These are phyloP conservation scores for Kodamaea derodonti DNA, from an alignment of 1,139 yeast species.

Conservation along the genomic window DNA sequence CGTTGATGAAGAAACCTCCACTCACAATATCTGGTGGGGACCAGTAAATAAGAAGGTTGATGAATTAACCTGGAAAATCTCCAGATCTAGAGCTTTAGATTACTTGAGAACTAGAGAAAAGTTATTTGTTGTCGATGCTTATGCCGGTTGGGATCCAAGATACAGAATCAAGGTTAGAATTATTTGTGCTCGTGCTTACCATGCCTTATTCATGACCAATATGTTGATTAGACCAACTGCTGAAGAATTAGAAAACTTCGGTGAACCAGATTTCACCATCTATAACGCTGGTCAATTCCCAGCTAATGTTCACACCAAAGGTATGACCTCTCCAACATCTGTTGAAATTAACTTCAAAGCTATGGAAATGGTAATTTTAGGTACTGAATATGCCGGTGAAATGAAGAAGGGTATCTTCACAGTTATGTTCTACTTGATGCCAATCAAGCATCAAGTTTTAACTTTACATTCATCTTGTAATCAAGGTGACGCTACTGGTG, in stretches of 20 bases:
- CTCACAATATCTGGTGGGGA: constrained; percentile 96
- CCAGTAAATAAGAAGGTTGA: constrained; percentile 96
- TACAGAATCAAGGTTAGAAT: constrained; percentile 96
- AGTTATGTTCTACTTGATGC: constrained; percentile 98
- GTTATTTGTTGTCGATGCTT: constrained; percentile 93
- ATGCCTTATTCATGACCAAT: constrained; percentile 96
- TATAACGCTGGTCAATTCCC: constrained; percentile 99
- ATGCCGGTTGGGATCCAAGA: constrained; percentile 98
- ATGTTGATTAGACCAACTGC: constrained; percentile 95
- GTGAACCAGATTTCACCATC: constrained; percentile 97
- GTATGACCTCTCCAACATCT: constrained; percentile 95
- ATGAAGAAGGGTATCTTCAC: constrained; percentile 99
- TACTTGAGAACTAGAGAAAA: constrained; percentile 94
- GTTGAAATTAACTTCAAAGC: constrained; percentile 95
- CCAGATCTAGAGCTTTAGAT: constrained; percentile 95
- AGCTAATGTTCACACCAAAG: constrained; percentile 92
- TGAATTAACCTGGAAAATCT: constrained; percentile 92
- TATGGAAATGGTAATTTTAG: constrained; percentile 98
- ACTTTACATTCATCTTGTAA: constrained; percentile 95
- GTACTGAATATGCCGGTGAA: constrained; percentile 99
- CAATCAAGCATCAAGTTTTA: constrained; percentile 84
- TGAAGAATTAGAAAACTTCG: constrained; percentile 84
- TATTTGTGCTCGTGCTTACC: constrained; percentile 98
- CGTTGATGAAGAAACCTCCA: constrained; percentile 88
- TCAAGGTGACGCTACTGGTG: constrained; percentile 74